Evolutionary conservation across 129 eudicot species (phyloP).

Genomic region (Flaveria bidentis): DNA sequence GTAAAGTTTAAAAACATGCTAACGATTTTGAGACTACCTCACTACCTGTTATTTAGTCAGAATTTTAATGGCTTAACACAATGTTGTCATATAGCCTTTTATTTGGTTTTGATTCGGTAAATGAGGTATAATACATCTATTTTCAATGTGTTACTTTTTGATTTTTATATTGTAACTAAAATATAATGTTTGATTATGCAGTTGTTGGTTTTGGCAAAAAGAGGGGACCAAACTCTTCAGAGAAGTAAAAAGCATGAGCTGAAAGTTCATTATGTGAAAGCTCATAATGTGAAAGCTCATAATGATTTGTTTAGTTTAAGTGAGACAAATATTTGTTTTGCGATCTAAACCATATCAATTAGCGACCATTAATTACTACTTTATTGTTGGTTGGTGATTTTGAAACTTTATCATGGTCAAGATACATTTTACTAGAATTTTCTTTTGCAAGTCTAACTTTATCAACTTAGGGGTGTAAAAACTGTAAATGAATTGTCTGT

Average conservation of each 20-base stretch:
- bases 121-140: background rate
- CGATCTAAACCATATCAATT: background rate
- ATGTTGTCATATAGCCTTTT: too few relatives aligned
- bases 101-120: too few relatives aligned
- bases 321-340: background rate
- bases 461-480: too few relatives aligned
- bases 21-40: too few relatives aligned
- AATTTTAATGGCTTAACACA: too few relatives aligned
- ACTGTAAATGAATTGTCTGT: too few relatives aligned
- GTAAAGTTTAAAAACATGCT: too few relatives aligned
- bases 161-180: background rate
- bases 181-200: constrained; percentile 19
- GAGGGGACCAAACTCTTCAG: constrained; percentile 90
- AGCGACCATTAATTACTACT: background rate
- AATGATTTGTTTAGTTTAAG: background rate
- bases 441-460: too few relatives aligned
- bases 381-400: background rate
- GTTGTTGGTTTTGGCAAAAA: constrained; percentile 93
- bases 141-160: background rate
- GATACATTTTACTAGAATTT: too few relatives aligned
- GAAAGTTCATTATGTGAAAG: background rate
- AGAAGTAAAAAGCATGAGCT: constrained; percentile 48
- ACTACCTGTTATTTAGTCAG: too few relatives aligned
- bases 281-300: background rate
- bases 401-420: background rate